Percentiles rank a stretch among this genome's conserved stretches.
Evolutionary conservation across 345 rosid species (phyloP).

Genomic region (Cardamine resedifolia): DNA sequence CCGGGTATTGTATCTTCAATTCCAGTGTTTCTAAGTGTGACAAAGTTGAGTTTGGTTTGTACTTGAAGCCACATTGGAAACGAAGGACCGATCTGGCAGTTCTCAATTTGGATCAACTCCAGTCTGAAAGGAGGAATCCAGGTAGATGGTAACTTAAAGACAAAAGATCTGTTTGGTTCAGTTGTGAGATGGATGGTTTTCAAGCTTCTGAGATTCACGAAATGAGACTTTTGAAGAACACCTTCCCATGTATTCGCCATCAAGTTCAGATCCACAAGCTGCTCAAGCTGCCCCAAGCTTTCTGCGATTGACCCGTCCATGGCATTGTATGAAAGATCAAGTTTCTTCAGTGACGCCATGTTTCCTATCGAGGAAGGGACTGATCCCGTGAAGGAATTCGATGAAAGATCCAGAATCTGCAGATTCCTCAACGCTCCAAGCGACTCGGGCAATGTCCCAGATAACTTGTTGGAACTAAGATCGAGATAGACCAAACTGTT

Average conservation of each 20-base stretch:
- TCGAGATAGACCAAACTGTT: slow-evolving; percentile 40
- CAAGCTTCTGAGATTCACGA: slow-evolving; percentile 43
- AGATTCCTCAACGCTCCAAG: slow-evolving; percentile 45
- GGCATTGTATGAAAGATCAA: slow-evolving; percentile 48
- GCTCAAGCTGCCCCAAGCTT: slow-evolving; percentile 46
- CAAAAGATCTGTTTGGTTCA: slow-evolving; percentile 40
- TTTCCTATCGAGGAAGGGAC: slow-evolving; percentile 51
- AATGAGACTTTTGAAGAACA: slow-evolving; percentile 45
- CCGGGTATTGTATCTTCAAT: slow-evolving; percentile 49
- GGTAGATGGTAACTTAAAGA: slow-evolving; percentile 41
- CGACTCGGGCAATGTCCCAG: slow-evolving; percentile 50
- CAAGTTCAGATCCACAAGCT: slow-evolving; percentile 41
- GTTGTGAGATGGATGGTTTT: slow-evolving; percentile 43
- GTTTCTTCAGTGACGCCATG: slow-evolving; percentile 37
- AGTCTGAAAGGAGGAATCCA: slow-evolving; percentile 68
- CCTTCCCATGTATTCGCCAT: slow-evolving; percentile 52
- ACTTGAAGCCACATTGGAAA: slow-evolving; percentile 65
- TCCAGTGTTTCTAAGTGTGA: slow-evolving; percentile 45
- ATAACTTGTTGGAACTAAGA: slow-evolving; percentile 43
- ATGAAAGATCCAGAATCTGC: slow-evolving; percentile 39
- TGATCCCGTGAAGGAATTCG: slow-evolving; percentile 51
- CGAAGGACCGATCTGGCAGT: slow-evolving; percentile 52
- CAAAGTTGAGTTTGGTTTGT: slow-evolving; percentile 47
- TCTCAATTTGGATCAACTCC: slow-evolving; percentile 45
- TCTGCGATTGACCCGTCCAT: slow-evolving; percentile 57